Conservation (phyloP, 2,329 filamentous ascomycete species). For the Colletotrichum filicis region DNA sequence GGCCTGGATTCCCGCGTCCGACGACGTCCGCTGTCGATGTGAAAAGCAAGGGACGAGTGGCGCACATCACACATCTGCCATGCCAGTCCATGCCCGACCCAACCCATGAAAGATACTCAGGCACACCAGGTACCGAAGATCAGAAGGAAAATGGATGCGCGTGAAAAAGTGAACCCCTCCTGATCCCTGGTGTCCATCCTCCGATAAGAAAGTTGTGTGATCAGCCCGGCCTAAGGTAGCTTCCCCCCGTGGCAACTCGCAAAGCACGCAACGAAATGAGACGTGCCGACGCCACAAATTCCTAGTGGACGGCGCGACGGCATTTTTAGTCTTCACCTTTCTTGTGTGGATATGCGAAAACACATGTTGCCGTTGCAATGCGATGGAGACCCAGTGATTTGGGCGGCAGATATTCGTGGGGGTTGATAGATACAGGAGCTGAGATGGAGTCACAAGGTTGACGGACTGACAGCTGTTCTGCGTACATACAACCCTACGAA, state of each 20-base stretch:
- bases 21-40: neutral
- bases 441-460: no score
- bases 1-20: no score
- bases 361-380: neutral
- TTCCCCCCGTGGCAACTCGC: slow-evolving; percentile 16
- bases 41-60: no score
- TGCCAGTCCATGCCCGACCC: no score
- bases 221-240: neutral
- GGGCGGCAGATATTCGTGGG: neutral
- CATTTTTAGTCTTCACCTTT: neutral
- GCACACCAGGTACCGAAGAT: neutral
- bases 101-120: neutral
- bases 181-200: neutral
- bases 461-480: no score
- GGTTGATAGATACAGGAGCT: no score
- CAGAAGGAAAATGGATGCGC: neutral
- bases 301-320: neutral
- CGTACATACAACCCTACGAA: no score
- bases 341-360: neutral
- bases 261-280: slow-evolving; percentile 27
- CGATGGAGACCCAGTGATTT: neutral
- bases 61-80: neutral
- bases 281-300: slow-evolving; percentile 29
- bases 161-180: slow-evolving; percentile 19
- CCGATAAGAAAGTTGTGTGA: neutral